A percentile compares a stretch with the other conserved stretches of the same genome.
phyloP scores from a whole-genome alignment of 345 rosid species.

The Linum lewisii region DNA sequence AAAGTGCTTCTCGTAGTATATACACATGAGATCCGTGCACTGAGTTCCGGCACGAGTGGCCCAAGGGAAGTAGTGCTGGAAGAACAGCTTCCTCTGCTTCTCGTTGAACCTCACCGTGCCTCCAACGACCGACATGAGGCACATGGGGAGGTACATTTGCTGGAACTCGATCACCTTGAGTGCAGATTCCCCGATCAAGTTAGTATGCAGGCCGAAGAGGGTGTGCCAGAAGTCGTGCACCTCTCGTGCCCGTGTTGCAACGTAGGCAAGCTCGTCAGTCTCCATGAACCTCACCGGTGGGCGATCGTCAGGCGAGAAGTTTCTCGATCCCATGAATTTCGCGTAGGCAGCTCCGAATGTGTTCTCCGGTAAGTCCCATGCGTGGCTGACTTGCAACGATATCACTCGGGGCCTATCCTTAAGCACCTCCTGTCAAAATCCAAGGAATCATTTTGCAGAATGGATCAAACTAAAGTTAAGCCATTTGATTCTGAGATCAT shows the following conservation, averaged over 20 bases:
- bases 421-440: constrained; percentile 39
- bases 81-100: constrained; percentile 53
- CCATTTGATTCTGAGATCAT: no score
- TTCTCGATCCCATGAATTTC: constrained; percentile 76
- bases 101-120: constrained; percentile 54
- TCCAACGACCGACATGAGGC: constrained; percentile 53
- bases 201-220: constrained; percentile 59
- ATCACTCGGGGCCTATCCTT: constrained; percentile 60
- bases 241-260: constrained; percentile 64
- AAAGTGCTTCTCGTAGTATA: constrained; percentile 59
- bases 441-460: not conserved
- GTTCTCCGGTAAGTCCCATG: constrained; percentile 64
- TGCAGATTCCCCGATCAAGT: constrained; percentile 62
- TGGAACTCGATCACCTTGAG: constrained; percentile 65
- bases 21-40: constrained; percentile 56
- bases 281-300: constrained; percentile 79
- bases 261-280: constrained; percentile 59
- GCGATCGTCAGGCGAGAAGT: constrained; percentile 67
- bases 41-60: constrained; percentile 46
- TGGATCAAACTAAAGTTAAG: no score
- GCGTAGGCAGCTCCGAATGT: constrained; percentile 85
- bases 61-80: constrained; percentile 63
- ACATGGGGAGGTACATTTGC: constrained; percentile 76
- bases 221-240: constrained; percentile 82
- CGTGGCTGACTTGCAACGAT: constrained; percentile 47